Base-by-base conservation (phyloP, 805 yeast species). In the Wickerhamomyces mucosus region DNA sequence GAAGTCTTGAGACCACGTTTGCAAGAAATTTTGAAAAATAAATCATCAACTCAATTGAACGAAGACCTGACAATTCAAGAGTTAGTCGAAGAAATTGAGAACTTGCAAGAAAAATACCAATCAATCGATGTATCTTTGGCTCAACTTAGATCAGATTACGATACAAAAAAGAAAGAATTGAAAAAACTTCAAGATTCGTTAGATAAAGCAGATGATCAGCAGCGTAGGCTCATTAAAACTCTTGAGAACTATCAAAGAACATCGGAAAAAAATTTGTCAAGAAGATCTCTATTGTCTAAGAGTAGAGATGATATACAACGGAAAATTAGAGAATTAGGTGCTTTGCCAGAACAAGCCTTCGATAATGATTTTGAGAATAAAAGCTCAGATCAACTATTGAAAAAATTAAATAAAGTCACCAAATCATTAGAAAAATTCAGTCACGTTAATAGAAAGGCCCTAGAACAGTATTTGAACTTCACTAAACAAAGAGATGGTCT, bases 361-460 rank as follows among this genome's bases (percentile, higher is more conserved):
- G 65, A 64, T 11, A 48, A 55, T 21, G 72, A 64, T 45, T 66
- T 63, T 21, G 51, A 57, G 21, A 43, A 59, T 26, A 38, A 36
- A 14, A 49, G 59, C 3, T 72, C 84, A 9, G 74, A 71, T 23
- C 63, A 66, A 6, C 53, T 88, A 20, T 53, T 82, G 29, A 45
- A 53, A 12, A 59, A 66, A 32, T 61, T 85, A 37, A 75, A 71
- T 31, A 55, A 55, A 18, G 68, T 73, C 6, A 72, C 76, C 26
- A 70, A 68, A 21, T 70, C 68, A 18, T 58, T 89, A 24, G 69
- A 72, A 27, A 65, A 71, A 42, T 78, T 72, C 51, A 69, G 72
- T 16, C 94, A 85, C 52, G 81, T 92, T 30, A 89, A 89, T 58
- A 81, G 80, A 51, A 83, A 85, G 48, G 96, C 97, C 0, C 61